Conservation (phyloP, 2,329 filamentous ascomycete species). For the Botrytis deweyae region DNA sequence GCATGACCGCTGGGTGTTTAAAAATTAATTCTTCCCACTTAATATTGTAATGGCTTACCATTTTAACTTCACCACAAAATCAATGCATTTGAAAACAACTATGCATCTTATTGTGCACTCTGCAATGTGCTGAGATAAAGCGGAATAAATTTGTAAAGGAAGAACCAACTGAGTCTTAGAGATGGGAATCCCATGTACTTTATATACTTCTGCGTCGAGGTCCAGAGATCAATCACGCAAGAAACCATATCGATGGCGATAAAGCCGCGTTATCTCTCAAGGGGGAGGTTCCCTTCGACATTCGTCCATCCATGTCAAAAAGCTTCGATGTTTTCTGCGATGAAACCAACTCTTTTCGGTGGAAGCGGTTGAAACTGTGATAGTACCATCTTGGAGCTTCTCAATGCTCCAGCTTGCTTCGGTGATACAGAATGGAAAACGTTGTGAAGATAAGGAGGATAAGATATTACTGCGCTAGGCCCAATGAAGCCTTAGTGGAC, state of each 20-base stretch:
- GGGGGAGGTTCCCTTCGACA: not conserved
- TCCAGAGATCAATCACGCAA: not conserved
- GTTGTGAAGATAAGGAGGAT: not conserved
- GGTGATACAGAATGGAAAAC: not conserved
- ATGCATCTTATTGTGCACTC: not conserved
- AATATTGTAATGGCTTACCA: slow-evolving; percentile 7
- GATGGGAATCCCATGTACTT: not conserved
- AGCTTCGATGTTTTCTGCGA: not conserved
- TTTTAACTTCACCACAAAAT: not conserved
- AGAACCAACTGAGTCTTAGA: not conserved
- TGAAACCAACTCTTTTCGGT: not conserved
- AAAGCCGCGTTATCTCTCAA: not conserved
- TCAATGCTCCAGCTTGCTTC: not conserved
- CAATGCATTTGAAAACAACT: not conserved
- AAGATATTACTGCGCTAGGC: not conserved
- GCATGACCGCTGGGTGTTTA: not conserved
- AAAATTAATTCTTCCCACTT: slow-evolving; percentile 10
- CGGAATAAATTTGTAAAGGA: not conserved
- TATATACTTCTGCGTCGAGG: not conserved
- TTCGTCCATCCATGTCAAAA: not conserved
- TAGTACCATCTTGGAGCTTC: not conserved
- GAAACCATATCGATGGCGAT: not conserved
- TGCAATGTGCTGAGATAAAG: not conserved
- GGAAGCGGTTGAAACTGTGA: not conserved
- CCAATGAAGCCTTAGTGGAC: not conserved